Evolutionary conservation across 2,329 filamentous ascomycete genomes (phyloP).

Genomic region (Geosmithia flava): DNA sequence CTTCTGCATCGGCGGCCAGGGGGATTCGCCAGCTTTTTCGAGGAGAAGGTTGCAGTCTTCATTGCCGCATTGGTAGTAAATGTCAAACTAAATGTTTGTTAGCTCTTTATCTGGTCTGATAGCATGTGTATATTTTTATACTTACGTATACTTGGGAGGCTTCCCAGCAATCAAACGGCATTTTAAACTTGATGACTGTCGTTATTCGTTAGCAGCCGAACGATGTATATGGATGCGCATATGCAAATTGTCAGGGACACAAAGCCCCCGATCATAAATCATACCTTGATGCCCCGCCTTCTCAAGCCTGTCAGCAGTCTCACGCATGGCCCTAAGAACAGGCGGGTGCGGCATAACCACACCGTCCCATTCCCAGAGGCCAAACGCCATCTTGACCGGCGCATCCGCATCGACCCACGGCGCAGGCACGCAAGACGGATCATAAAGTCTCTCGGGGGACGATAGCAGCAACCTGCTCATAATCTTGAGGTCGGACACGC

Average conservation of each 20-base stretch:
- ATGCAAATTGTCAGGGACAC: not conserved
- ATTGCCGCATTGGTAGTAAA: not conserved
- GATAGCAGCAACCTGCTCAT: constrained; percentile 17
- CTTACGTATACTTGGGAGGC: not conserved
- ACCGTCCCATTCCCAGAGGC: not conserved
- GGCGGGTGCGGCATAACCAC: constrained; percentile 2
- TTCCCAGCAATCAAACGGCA: constrained; percentile 1
- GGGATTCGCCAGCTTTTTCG: not conserved
- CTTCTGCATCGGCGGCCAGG: not conserved
- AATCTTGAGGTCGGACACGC: constrained; percentile 7
- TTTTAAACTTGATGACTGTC: not conserved
- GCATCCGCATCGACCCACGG: constrained; percentile 33
- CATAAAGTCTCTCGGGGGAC: constrained; percentile 39
- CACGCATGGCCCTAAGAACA: not conserved
- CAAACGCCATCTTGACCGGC: not conserved
- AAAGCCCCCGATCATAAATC: not conserved
- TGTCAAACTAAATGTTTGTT: not conserved
- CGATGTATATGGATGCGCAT: no score
- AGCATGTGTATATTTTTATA: no score
- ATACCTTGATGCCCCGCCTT: not conserved
- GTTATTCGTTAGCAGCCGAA: no score
- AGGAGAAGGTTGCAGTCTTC: not conserved
- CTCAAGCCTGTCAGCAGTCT: not conserved
- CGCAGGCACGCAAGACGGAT: constrained; percentile 44
- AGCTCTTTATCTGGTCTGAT: no score